Evolutionary conservation across 768 basidiomycete genomes (phyloP), one percentile per base, ranked within the genome.

Genomic region (Trametes meyenii): DNA sequence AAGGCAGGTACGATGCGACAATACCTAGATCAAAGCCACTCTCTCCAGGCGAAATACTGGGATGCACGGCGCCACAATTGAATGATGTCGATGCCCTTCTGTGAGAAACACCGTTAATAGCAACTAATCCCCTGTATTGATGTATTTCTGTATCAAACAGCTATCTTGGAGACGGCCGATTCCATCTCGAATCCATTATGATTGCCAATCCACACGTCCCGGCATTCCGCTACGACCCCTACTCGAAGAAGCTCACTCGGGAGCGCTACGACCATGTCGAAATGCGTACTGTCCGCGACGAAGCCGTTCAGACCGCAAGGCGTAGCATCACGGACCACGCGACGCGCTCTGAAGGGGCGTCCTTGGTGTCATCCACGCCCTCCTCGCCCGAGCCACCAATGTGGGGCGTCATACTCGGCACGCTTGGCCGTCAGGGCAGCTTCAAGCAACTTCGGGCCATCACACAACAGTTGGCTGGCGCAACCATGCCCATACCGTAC

Each of bases 181-280:
- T 99, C 79, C 97, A 98, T 72, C 83, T 98, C 17, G 97, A 99
- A 75, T 92, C 94, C 14, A 95, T 98, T 72, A 99, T 99, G 97
- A 97, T 99, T 61, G 94, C 95, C n/a, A 99, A 99, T 73, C 97
- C 97, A 0, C 75, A 83, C 33, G 82, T 98, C 17, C 95, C 97
- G 12, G 96, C 97, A 0, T 99, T 97, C 77, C 86, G 97, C 21
- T 99, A 98, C 75, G 97, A 98, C 71, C 97, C 97, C 3, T 99
- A 98, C 74, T 93, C 94, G 21, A 99, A 99, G 75, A 97, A 95
- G 71, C 81, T 99, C 52, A 98, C 97, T 1, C 79, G 94, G 60
- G 97, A 99, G 71, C 82, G 86, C 3, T 99, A 98, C 66, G 83
- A 94, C 67, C 94, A 98, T 69, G 73, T 77, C 10, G 89, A 94